Evolutionary conservation across 1,284 basidiomycete genomes (phyloP).

Genomic region (Moesziomyces sp.): DNA sequence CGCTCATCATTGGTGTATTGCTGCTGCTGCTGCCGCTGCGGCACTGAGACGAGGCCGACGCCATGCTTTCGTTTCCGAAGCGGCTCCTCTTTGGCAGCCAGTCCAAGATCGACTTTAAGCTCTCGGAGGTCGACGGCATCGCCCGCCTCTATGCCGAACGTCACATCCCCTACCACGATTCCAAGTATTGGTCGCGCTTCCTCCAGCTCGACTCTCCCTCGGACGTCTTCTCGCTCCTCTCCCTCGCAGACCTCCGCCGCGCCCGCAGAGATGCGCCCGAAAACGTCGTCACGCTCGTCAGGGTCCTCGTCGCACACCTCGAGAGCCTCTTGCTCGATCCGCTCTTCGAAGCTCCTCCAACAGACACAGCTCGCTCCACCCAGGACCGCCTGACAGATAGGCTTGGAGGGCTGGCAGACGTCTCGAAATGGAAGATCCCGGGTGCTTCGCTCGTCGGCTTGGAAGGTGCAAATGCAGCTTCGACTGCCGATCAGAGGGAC

Average conservation of each 20-base stretch:
- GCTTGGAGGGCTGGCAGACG: constrained; percentile 19
- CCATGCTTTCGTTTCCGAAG: constrained; percentile 42
- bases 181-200: constrained; percentile 57
- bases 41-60: not conserved
- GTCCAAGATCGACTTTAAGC: constrained; percentile 47
- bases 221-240: constrained; percentile 56
- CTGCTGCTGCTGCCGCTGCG: not conserved
- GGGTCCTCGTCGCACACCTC: constrained; percentile 59
- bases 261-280: constrained; percentile 53
- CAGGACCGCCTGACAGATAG: constrained; percentile 9
- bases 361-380: constrained; percentile 7
- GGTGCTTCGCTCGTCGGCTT: constrained; percentile 24
- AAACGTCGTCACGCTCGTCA: constrained; percentile 60
- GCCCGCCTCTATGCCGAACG: constrained; percentile 58
- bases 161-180: constrained; percentile 55
- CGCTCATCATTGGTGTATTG: not conserved
- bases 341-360: constrained; percentile 49
- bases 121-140: constrained; percentile 42
- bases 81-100: constrained; percentile 47
- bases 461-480: constrained; percentile 3
- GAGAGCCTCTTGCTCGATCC: constrained; percentile 60
- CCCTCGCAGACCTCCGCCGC: constrained; percentile 50
- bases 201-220: constrained; percentile 51
- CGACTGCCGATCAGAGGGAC: constrained; percentile 30
- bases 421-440: constrained; percentile 30